These are phyloP conservation scores for Puccinia hordei DNA, from an alignment of 1,284 basidiomycete species.

Conservation along the genomic window DNA sequence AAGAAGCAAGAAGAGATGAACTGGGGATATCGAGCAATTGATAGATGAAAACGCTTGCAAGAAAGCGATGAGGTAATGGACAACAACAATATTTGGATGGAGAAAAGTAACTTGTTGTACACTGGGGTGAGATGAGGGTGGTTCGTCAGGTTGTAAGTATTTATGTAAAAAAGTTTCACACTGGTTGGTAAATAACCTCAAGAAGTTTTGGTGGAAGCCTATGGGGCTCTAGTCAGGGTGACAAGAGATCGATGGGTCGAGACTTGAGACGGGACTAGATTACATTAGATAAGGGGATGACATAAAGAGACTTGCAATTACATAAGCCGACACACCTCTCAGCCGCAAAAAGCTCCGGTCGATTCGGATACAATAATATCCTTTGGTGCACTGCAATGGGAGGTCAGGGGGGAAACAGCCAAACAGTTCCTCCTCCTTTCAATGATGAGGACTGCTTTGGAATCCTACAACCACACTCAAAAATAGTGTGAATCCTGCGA, in stretches of 20 bases:
- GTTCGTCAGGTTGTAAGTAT: not conserved
- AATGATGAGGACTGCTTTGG: too few species aligned
- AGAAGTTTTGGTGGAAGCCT: not conserved
- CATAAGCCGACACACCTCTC: constrained; percentile 1
- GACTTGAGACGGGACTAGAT: not conserved
- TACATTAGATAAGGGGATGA: not conserved
- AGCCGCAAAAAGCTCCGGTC: too few species aligned
- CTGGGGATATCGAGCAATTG: not conserved
- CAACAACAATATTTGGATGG: not conserved
- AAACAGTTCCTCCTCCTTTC: too few species aligned
- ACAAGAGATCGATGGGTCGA: not conserved
- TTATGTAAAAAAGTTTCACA: too few species aligned
- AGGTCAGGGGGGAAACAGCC: too few species aligned
- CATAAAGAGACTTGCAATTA: not conserved
- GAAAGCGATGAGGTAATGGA: constrained; percentile 4
- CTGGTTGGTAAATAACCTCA: not conserved
- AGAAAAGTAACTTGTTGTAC: not conserved
- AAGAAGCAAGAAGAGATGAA: not conserved
- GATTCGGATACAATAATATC: too few species aligned
- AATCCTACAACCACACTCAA: too few species aligned
- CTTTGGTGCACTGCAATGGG: too few species aligned
- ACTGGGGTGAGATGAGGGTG: not conserved
- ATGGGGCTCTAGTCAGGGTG: not conserved
- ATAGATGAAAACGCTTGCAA: not conserved
- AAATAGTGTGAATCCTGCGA: too few species aligned